These are phyloP conservation scores for Periconia sp. DNA, from an alignment of 2,329 filamentous ascomycete species.

Conservation along the genomic window DNA sequence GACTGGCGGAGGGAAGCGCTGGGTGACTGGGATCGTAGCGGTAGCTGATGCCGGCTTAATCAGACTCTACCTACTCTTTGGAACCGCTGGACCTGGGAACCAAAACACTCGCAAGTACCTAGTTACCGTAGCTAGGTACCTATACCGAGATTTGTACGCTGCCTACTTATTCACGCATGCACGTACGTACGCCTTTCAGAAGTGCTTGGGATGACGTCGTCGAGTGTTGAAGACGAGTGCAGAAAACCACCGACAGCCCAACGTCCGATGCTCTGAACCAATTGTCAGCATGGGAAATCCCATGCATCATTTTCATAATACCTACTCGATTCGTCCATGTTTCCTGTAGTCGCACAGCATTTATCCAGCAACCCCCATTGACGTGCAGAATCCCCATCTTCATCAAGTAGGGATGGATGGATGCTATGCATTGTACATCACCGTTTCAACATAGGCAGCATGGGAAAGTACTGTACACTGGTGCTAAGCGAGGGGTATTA, in stretches of 20 bases:
- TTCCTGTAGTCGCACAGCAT: neutral
- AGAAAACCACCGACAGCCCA: too few relatives aligned
- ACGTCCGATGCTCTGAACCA: too few relatives aligned
- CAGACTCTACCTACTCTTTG: neutral
- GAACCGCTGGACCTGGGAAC: neutral
- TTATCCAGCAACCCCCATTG: neutral
- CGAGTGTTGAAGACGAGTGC: too few relatives aligned
- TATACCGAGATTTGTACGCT: too few relatives aligned
- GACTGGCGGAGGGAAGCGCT: constrained; percentile 2
- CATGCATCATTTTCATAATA: neutral
- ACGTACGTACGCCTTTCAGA: neutral
- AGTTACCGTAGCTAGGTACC: too few relatives aligned
- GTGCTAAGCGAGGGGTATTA: neutral
- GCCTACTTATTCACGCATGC: neutral
- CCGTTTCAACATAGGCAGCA: too few relatives aligned
- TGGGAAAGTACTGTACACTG: neutral
- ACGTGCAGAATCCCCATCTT: too few relatives aligned
- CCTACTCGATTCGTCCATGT: too few relatives aligned
- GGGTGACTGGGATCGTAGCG: neutral
- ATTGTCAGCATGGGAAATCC: too few relatives aligned
- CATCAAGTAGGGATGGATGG: too few relatives aligned
- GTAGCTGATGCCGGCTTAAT: neutral
- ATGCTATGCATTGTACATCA: too few relatives aligned
- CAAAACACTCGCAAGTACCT: too few relatives aligned
- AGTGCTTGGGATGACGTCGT: neutral